Percentiles rank a stretch among this genome's conserved stretches.
These are phyloP conservation scores for Craspedostauros australis DNA, from an alignment of 108 stramenopile species.

Conservation along the genomic window DNA sequence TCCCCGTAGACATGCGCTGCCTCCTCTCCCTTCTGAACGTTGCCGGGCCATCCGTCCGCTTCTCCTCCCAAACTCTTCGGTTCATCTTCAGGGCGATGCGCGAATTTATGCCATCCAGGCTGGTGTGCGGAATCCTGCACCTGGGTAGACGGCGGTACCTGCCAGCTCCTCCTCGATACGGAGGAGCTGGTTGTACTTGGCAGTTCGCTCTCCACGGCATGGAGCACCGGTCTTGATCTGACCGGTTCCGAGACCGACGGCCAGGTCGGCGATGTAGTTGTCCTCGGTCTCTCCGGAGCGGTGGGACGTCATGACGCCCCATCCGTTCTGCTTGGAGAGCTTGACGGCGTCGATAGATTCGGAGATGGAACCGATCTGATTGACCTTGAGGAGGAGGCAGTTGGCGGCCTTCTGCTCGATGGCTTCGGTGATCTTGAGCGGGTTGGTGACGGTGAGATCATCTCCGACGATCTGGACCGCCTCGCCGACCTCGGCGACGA, in stretches of 20 bases:
- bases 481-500: constrained; percentile 81
- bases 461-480: constrained; percentile 98
- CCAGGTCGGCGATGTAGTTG: constrained; percentile 98
- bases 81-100: too few relatives aligned
- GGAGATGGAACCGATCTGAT: constrained; percentile 99
- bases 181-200: constrained; percentile 97
- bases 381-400: constrained; percentile 98
- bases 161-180: constrained; percentile 79
- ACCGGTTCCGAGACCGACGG: constrained; percentile 98
- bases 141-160: constrained; percentile 64
- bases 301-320: constrained; percentile 99
- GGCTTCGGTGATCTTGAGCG: constrained; percentile 90
- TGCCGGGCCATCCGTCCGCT: too few relatives aligned
- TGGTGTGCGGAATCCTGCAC: constrained; percentile 78
- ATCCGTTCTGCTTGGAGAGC: constrained; percentile 96
- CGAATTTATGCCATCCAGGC: constrained; percentile 82
- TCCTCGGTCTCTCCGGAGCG: constrained; percentile 99
- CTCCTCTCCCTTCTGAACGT: too few relatives aligned
- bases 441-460: constrained; percentile 99
- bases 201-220: constrained; percentile 97
- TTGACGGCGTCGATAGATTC: constrained; percentile 99
- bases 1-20: too few relatives aligned
- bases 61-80: too few relatives aligned
- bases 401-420: constrained; percentile 88
- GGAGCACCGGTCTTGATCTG: constrained; percentile 99